A percentile compares a stretch with the other conserved stretches of the same genome.
Conservation (phyloP, 345 rosid species). For the Melaleuca quinquenervia region DNA sequence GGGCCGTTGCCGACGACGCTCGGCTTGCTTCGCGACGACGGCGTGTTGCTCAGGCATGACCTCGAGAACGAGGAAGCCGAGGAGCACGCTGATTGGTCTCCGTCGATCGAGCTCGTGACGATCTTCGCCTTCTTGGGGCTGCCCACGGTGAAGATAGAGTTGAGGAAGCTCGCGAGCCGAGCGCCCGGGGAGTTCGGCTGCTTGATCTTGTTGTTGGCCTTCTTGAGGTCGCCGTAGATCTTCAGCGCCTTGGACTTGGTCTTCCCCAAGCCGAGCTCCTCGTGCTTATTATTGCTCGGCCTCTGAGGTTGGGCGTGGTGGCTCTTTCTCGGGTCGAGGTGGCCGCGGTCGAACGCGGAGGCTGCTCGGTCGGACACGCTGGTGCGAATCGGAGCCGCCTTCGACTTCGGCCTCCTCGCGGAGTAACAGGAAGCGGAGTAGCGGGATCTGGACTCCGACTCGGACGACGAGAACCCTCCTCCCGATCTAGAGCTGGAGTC, state of each 20-base stretch:
- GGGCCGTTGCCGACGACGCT: conserved; percentile 6
- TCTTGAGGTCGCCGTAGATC: conserved; percentile 75
- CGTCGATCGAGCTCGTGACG: background rate
- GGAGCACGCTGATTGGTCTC: conserved; percentile 40
- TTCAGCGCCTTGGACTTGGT: conserved; percentile 74
- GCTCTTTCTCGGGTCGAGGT: conserved; percentile 4
- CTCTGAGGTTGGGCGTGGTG: background rate
- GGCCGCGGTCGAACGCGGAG: background rate
- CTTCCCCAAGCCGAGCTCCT: conserved; percentile 38
- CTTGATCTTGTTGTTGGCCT: conserved; percentile 53
- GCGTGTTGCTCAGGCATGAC: conserved; percentile 78
- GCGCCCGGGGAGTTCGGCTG: conserved; percentile 92
- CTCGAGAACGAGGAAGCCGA: conserved; percentile 83
- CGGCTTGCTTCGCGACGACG: conserved; percentile 35
- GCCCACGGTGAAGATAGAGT: conserved; percentile 51
- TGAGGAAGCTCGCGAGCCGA: conserved; percentile 64
- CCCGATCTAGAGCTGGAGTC: conserved; percentile 44
- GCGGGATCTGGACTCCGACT: conserved; percentile 46
- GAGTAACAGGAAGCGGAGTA: conserved; percentile 12
- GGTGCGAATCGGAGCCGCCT: conserved; percentile 54
- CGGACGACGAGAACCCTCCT: conserved; percentile 66
- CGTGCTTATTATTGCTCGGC: conserved; percentile 2
- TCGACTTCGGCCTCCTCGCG: conserved; percentile 38
- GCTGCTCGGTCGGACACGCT: conserved; percentile 7
- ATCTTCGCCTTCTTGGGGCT: conserved; percentile 40